Evolutionary conservation across 164 flowering plant genomes (phyloP), one percentile per base, ranked within the genome.

Genomic region (Stephania japonica): DNA sequence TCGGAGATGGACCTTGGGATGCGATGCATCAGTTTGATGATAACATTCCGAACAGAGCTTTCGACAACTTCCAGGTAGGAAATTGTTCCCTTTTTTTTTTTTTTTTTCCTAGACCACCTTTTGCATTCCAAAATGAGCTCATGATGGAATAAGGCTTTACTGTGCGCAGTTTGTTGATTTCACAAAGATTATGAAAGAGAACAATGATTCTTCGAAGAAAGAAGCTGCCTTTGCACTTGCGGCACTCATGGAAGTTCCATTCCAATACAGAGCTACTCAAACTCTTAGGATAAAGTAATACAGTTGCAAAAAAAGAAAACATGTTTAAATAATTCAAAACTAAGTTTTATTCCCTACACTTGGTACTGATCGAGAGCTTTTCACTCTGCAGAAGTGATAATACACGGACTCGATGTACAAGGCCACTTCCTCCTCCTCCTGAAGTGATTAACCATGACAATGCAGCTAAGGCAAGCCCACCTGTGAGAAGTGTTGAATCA

Each of bases 1-100:
- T 93, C 53, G 97, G 98, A 25, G 98, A 93, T 84, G 98, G 97
- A 62, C 98, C 98, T n/a, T 91, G 98, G 98, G 92, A 93, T 77
- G 83, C 85, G 49, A 91, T 93, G 98, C 75, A 86, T 61, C 85
- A 80, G 24, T 93, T 93, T 81, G 98, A 93, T 72, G 98, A 93
- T 78, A 84, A 89, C 74, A 86, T 93, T 75, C 92, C 95, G 70
- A 86, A 85, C 1, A 87, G 98, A 42, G 69, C 80, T 70, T 93
- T 93, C 79, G 98, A 93, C 75, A 93, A 93, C 71, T 91, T 93
- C 78, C 98, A 93, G 96, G 97, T 89, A 80, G 42, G 63, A 6
- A 64, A 25, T 53, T 65, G 26, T 24, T 38, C 18, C 25, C 18
- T 18, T 38, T 42, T 32, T 2, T 9, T 32, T 49, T 70, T 24